These are phyloP conservation scores for Leccinum variicolor DNA, from an alignment of 768 basidiomycete species.

Conservation along the genomic window DNA sequence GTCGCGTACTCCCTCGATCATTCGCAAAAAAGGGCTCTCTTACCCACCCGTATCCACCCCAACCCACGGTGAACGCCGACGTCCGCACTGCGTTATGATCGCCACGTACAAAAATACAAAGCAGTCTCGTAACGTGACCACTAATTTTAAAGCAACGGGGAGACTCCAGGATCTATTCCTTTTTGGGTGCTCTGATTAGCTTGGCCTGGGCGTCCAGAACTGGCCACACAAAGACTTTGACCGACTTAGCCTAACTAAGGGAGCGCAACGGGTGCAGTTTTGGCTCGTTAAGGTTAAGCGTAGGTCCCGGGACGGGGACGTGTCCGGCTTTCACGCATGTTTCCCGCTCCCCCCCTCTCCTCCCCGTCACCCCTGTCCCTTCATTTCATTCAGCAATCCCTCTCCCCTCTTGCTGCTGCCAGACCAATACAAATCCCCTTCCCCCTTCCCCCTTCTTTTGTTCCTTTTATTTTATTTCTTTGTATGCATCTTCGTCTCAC, in stretches of 20 bases:
- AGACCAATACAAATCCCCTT: background rate
- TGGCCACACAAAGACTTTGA: background rate
- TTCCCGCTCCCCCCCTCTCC: background rate
- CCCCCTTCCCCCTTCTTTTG: background rate
- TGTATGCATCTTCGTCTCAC: background rate
- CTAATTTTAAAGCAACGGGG: background rate
- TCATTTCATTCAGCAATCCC: background rate
- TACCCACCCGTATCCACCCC: background rate
- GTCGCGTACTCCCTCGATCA: background rate
- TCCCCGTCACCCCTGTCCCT: background rate
- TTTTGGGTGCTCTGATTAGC: background rate
- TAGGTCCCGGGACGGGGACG: background rate
- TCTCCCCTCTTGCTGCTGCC: background rate
- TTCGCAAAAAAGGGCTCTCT: background rate
- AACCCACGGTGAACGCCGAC: background rate
- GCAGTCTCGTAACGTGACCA: background rate
- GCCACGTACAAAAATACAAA: background rate
- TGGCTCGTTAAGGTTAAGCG: background rate
- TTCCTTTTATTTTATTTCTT: too few species aligned
- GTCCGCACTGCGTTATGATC: background rate
- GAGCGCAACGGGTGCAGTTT: background rate
- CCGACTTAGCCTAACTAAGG: background rate
- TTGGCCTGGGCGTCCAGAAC: background rate
- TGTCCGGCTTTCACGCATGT: background rate
- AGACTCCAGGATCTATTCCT: background rate